Evolutionary conservation across 1,284 basidiomycete species (phyloP).

Genomic region (Ceratobasidium papillatum): DNA sequence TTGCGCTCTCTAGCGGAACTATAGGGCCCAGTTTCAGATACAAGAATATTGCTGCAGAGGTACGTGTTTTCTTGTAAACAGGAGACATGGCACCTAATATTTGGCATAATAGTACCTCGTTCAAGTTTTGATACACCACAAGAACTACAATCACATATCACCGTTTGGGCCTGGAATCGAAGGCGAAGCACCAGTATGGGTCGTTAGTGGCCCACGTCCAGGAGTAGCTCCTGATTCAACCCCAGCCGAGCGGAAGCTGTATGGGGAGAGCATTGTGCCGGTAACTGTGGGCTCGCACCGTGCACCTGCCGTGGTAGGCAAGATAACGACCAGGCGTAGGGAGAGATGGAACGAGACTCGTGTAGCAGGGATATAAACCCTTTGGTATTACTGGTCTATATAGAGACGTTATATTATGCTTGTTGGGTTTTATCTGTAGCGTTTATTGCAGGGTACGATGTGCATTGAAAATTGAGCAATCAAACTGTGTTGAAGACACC

Average conservation of each 20-base stretch:
- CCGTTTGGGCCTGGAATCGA: constrained; percentile 35
- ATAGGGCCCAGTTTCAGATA: constrained; percentile 31
- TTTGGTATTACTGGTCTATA: background rate
- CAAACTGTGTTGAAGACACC: too few relatives aligned
- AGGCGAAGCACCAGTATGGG: constrained; percentile 33
- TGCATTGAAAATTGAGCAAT: too few relatives aligned
- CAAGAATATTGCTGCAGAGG: constrained; percentile 38
- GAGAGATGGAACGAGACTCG: constrained; percentile 13
- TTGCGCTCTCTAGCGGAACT: background rate
- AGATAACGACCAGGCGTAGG: constrained; percentile 10
- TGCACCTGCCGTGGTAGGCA: background rate
- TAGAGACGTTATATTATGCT: too few relatives aligned
- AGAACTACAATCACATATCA: constrained; percentile 31
- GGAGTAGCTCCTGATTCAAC: background rate
- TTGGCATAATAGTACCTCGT: constrained; percentile 14
- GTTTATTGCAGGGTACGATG: too few relatives aligned
- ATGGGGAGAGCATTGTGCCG: constrained; percentile 3
- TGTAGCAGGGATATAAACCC: constrained; percentile 9
- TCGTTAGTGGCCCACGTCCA: constrained; percentile 20
- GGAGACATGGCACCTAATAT: background rate
- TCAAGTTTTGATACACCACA: constrained; percentile 19
- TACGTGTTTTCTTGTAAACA: background rate
- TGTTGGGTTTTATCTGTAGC: too few relatives aligned
- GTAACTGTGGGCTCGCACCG: background rate
- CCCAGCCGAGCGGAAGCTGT: constrained; percentile 1